phyloP scores from a whole-genome alignment of 768 basidiomycete genomes.

The Tremella yokohamensis region DNA sequence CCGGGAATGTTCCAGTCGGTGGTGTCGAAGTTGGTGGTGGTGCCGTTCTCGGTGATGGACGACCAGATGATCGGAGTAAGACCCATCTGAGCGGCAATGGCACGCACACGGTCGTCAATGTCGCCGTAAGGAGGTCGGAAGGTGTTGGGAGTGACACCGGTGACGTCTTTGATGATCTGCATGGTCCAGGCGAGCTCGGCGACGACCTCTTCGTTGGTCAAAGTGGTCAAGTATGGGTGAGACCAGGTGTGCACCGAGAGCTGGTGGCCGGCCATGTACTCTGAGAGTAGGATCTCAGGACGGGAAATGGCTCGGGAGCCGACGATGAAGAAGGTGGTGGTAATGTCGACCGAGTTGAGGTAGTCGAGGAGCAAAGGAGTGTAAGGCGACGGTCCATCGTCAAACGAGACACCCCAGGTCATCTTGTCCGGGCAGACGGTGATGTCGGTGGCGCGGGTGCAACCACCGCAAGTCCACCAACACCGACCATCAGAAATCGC shows the following conservation, averaged over 20 bases:
- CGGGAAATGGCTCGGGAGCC: conserved; percentile 76
- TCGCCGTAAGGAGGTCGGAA: conserved; percentile 70
- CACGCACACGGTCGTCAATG: conserved; percentile 77
- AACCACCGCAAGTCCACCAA: conserved; percentile 80
- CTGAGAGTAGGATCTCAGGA: conserved; percentile 65
- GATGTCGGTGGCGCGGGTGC: conserved; percentile 65
- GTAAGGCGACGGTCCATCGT: conserved; percentile 74
- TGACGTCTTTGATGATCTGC: conserved; percentile 76
- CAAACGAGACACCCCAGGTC: conserved; percentile 58
- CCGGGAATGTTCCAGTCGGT: conserved; percentile 76
- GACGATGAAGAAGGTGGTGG: conserved; percentile 82
- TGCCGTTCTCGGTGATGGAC: conserved; percentile 55
- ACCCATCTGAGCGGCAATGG: conserved; percentile 76
- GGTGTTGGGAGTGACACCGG: conserved; percentile 67
- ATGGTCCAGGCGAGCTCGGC: conserved; percentile 85
- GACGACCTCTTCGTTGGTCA: conserved; percentile 74
- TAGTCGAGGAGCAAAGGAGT: conserved; percentile 71
- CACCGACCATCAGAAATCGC: conserved; percentile 61
- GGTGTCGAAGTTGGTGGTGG: conserved; percentile 64
- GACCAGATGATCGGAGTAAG: conserved; percentile 83
- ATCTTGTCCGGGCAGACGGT: conserved; percentile 66
- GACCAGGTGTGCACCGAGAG: conserved; percentile 86
- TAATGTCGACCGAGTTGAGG: conserved; percentile 62
- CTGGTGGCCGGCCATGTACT: conserved; percentile 77
- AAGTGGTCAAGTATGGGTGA: conserved; percentile 70